phyloP scores from a whole-genome alignment of 139 green algal genomes.

The Haematococcus sp. region DNA sequence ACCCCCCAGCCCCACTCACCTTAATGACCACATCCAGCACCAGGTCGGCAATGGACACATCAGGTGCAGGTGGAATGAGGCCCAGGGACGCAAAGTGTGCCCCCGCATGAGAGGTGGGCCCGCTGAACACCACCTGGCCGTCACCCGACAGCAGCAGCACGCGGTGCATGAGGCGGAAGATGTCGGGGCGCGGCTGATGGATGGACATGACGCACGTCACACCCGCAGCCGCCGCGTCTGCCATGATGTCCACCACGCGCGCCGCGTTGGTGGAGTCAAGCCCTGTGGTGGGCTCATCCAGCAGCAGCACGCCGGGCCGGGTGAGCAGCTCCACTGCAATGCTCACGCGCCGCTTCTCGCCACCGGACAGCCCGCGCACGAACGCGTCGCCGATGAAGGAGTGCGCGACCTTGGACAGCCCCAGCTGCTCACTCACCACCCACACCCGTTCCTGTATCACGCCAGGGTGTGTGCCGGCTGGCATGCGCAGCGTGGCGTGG shows the following conservation, averaged over 20 bases:
- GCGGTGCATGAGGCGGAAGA: conserved; percentile 59
- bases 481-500: conserved; percentile 63
- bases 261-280: conserved; percentile 64
- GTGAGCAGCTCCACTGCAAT: conserved; percentile 71
- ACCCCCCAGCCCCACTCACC: not conserved
- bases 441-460: conserved; percentile 11
- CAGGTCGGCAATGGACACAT: conserved; percentile 56
- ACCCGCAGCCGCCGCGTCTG: conserved; percentile 34
- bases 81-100: conserved; percentile 47
- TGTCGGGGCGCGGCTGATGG: conserved; percentile 68
- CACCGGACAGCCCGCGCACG: conserved; percentile 54
- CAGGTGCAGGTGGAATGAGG: conserved; percentile 16
- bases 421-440: conserved; percentile 25
- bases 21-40: conserved; percentile 73
- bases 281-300: conserved; percentile 82
- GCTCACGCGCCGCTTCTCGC: conserved; percentile 64
- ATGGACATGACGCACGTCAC: conserved; percentile 63
- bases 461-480: not conserved
- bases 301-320: conserved; percentile 64
- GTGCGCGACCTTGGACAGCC: conserved; percentile 40
- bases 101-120: conserved; percentile 27
- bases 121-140: conserved; percentile 60
- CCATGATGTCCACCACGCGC: conserved; percentile 67
- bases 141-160: conserved; percentile 51
- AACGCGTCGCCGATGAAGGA: conserved; percentile 56